Evolutionary conservation across 2,329 filamentous ascomycete genomes (phyloP), one percentile per base, ranked within the genome.

Genomic region (Cladosporium sp.): DNA sequence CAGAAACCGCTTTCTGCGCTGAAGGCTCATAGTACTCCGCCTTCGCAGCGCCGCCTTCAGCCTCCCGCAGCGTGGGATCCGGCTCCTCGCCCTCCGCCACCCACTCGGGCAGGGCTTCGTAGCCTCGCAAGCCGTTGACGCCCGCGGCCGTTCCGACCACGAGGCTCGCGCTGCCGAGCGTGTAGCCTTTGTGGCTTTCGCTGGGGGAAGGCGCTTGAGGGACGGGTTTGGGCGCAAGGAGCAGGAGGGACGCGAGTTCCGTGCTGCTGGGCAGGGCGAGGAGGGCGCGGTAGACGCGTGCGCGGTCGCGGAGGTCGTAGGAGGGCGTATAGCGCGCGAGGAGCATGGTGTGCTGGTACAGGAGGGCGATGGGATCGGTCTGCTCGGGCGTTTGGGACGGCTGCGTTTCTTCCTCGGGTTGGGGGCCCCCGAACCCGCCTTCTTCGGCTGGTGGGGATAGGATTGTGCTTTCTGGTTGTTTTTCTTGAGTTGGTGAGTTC

Each of bases 261-360:
- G 83, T 86, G 7, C 80, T 82, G 2, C 78, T 75, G 1, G 91
- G 89, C 4, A 88, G 83, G 3, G 83, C 79, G 2, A 99, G 80
- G 1, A 99, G 81, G 1, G 90, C 80, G 56, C 88, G 89, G 73
- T 95, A 97, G 54, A 96, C 80, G 27, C 93, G 84, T 2, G 91
- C 85, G 19, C 93, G 86, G 66, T 97, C 93, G 56, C 93, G 89
- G 3, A 99, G 82, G 64, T 97, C 91, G 69, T 95, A 99, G 1
- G 91, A 96, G 0, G 85, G 89, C 62, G 97, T 93, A 68, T 97
- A 99, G 54, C 93, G 84, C 27, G 88, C 88, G 1, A 99, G 80
- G 1, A 92, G 79, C 22, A 95, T 77, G 18, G 88, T 82, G 61
- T 99, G 95, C 24, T 86, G 81, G 84, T 90, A 99, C 1, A 99